Base-by-base conservation (phyloP, 2,329 filamentous ascomycete species). In the Aspergillus phoenicis region DNA sequence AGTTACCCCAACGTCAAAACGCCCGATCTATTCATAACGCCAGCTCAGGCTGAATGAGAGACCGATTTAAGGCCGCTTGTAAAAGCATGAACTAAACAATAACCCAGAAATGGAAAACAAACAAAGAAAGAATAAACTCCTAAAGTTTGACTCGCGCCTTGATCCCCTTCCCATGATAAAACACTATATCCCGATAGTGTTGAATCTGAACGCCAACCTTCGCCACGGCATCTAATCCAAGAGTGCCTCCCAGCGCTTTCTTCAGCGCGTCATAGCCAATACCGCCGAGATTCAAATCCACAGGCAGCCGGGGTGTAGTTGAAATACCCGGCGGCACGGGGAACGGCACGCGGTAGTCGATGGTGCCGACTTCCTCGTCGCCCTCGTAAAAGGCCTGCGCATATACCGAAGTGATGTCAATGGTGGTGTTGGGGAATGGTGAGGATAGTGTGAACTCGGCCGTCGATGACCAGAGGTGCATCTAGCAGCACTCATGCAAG, bases 321-420 rank as follows among this genome's bases (percentile, higher is more conserved):
- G 88, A 90, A 1, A 85, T 73, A 0, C 93, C 91, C 0, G 93
- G 92, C 0, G 89, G 88, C 1, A 93, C 89, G 2, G 87, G 84
- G 70, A 98, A 94, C 0, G 91, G 87, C 15, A 87, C 73, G 41
- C 89, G 83, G 72, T 95, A 91, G 24, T 89, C 67, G 60, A 98
- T 97, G 26, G 82, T 85, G 1, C 93, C 95, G 0, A 96, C 83
- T 1, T 87, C 84, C 56, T 94, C 87, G 8, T 88, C 90, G 62
- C 90, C 85, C 64, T 96, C 92, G 75, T 96, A 96, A 63, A 87
- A 89, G 0, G 95, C 93, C 1, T 89, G 92, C 6, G 94, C 94
- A 70, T 96, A 89, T 69, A 98, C 85, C 54, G 82, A 84, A 39
- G 91, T 91, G 64, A 99, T 85, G 68, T 87, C 90, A 17, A 98